These are phyloP conservation scores for barley (Hordeum vulgare) DNA, from an alignment of 176 grass and related monocot species.

Conservation along the genomic window MorexV3_pseudomolecules_assembly NC_058518.1:309621989-309622488, in stretches of 20 bases:
- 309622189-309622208: neutral
- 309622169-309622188: neutral
- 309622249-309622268: neutral
- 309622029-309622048: slow-evolving; percentile 7
- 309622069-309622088: neutral
- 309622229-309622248: neutral
- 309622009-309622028: slow-evolving; percentile 7
- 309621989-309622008: slow-evolving; percentile 79
- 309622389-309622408: too few relatives aligned
- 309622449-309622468: too few relatives aligned
- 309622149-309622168: neutral
- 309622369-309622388: too few relatives aligned
- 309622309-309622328: neutral
- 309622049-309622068: neutral
- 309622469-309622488: neutral
- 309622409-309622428: too few relatives aligned
- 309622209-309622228: neutral
- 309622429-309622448: too few relatives aligned
- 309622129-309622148: neutral
- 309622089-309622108: neutral
- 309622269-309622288: neutral
- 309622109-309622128: neutral
- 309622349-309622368: too few relatives aligned
- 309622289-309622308: neutral
- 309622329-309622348: too few relatives aligned